phyloP scores from a whole-genome alignment of 2,329 filamentous ascomycete species.

The Lasiodiplodia sp. region DNA sequence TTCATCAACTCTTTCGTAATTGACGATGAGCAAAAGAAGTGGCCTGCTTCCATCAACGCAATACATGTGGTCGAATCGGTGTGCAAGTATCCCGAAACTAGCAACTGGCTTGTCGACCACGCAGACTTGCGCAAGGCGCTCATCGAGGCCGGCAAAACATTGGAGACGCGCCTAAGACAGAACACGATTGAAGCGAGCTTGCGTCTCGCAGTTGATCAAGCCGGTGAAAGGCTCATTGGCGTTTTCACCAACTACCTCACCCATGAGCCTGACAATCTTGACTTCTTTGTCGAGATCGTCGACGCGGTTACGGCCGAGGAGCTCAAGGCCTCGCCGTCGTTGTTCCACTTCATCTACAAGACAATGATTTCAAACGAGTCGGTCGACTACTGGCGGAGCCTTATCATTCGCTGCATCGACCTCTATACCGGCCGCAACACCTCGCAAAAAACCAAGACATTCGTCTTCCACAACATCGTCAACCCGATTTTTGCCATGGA shows the following conservation, averaged over 20 bases:
- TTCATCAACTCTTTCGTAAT: conserved; percentile 72
- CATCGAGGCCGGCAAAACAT: conserved; percentile 73
- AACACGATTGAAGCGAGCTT: conserved; percentile 75
- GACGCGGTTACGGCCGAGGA: conserved; percentile 85
- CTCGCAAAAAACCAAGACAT: conserved; percentile 90
- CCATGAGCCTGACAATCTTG: conserved; percentile 76
- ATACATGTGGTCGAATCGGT: conserved; percentile 86
- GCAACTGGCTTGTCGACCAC: conserved; percentile 69
- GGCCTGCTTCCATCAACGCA: conserved; percentile 83
- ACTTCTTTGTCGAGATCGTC: conserved; percentile 84
- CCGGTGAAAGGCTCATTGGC: conserved; percentile 83
- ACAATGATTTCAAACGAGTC: conserved; percentile 84
- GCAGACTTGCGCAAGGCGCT: conserved; percentile 65
- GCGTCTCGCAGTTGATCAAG: conserved; percentile 86
- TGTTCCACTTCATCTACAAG: conserved; percentile 84
- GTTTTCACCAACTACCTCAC: conserved; percentile 84
- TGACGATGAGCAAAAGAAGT: conserved; percentile 71
- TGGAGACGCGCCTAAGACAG: conserved; percentile 76
- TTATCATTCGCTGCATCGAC: conserved; percentile 86
- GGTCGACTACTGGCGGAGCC: conserved; percentile 82
- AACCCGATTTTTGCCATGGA: conserved; percentile 98
- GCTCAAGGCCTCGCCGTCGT: conserved; percentile 75
- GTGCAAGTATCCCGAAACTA: conserved; percentile 69
- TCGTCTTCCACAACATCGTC: conserved; percentile 87
- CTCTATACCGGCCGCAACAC: conserved; percentile 80